Evolutionary conservation across 768 basidiomycete genomes (phyloP).

Genomic region (Hydnomerulius pinastri): DNA sequence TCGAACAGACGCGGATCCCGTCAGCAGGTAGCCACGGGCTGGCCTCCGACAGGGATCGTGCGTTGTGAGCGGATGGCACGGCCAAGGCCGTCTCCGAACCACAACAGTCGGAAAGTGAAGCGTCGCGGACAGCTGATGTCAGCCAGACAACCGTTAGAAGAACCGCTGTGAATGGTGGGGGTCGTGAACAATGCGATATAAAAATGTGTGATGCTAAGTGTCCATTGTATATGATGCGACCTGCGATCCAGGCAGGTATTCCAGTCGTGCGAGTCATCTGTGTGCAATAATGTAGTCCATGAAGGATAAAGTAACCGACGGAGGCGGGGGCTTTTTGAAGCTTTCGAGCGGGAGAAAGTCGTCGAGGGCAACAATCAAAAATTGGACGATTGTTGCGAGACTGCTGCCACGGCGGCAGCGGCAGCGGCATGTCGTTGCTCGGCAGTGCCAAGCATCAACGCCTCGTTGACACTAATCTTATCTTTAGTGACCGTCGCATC

Average conservation of each 20-base stretch:
- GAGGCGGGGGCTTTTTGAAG: slow-evolving; percentile 24
- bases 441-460: slow-evolving; percentile 82
- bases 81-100: slow-evolving; percentile 45
- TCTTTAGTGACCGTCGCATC: background rate
- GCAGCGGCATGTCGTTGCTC: slow-evolving; percentile 66
- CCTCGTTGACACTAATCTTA: slow-evolving; percentile 70
- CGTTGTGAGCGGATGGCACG: slow-evolving; percentile 50
- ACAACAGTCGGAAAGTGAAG: slow-evolving; percentile 15
- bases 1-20: slow-evolving; percentile 16
- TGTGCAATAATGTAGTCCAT: slow-evolving; percentile 36
- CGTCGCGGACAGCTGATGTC: slow-evolving; percentile 24
- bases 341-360: slow-evolving; percentile 11
- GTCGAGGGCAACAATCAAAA: slow-evolving; percentile 45
- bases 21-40: slow-evolving; percentile 42
- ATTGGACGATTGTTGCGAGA: slow-evolving; percentile 42
- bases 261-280: slow-evolving; percentile 42
- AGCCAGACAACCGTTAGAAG: slow-evolving; percentile 21
- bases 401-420: slow-evolving; percentile 57
- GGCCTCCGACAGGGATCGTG: slow-evolving; percentile 30
- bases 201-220: slow-evolving; percentile 38
- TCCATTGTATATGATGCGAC: slow-evolving; percentile 55
- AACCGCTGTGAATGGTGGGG: slow-evolving; percentile 15
- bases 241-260: slow-evolving; percentile 59
- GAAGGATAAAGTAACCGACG: slow-evolving; percentile 40
- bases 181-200: slow-evolving; percentile 48